Percentiles rank a stretch among this genome's conserved stretches.
Conservation (phyloP, 2,329 filamentous ascomycete species). For the Dactylellina sp. region DNA sequence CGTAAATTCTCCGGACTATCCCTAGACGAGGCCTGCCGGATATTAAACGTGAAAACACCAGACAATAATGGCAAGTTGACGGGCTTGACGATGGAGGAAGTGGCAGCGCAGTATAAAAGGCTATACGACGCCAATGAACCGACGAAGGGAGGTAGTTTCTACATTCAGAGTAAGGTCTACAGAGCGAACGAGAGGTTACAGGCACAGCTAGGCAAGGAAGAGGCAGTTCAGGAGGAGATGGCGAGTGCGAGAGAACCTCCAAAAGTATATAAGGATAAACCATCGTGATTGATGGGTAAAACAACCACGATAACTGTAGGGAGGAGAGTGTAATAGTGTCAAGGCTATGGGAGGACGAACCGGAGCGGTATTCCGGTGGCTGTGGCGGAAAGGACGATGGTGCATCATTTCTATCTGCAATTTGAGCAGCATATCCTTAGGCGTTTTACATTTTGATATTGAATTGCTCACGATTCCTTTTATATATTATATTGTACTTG, state of each 20-base stretch:
- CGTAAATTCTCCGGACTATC: slow-evolving; percentile 73
- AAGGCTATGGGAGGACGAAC: neutral
- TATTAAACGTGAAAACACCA: slow-evolving; percentile 93
- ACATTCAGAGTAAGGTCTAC: slow-evolving; percentile 96
- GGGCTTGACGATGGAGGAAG: slow-evolving; percentile 77
- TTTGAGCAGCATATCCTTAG: slow-evolving; percentile 39
- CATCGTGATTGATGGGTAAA: neutral
- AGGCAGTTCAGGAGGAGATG: slow-evolving; percentile 70
- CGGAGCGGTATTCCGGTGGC: neutral
- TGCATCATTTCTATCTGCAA: slow-evolving; percentile 22
- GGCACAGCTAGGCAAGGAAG: slow-evolving; percentile 79
- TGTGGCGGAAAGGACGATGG: neutral
- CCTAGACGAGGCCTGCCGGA: slow-evolving; percentile 95
- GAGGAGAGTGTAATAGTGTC: neutral
- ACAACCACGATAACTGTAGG: neutral
- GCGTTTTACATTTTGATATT: slow-evolving; percentile 17
- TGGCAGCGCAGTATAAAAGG: slow-evolving; percentile 89
- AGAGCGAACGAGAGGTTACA: slow-evolving; percentile 92
- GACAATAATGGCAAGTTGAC: slow-evolving; percentile 72
- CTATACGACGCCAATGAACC: slow-evolving; percentile 95
- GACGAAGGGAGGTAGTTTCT: slow-evolving; percentile 95
- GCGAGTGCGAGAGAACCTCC: slow-evolving; percentile 78
- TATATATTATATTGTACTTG: neutral
- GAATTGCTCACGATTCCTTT: slow-evolving; percentile 28
- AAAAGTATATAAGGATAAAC: slow-evolving; percentile 72